Conservation (phyloP, 2,329 filamentous ascomycete species). For the Ceratocystis alfenasii region DNA sequence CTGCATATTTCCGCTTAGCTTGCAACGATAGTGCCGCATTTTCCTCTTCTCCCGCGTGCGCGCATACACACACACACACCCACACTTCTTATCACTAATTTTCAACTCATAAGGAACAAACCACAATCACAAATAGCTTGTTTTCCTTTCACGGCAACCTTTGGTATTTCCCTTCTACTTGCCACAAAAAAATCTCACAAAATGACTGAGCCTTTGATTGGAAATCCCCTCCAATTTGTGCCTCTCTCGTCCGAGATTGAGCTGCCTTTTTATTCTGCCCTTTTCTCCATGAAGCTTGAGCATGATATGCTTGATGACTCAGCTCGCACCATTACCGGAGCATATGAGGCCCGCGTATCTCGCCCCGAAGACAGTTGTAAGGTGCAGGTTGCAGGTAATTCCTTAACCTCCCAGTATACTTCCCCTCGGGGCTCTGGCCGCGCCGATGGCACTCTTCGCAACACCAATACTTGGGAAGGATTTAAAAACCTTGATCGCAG, state of each 20-base stretch:
- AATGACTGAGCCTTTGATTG: slow-evolving; percentile 21
- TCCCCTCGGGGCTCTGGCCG: slow-evolving; percentile 60
- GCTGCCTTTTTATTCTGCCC: slow-evolving; percentile 81
- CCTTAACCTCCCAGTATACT: slow-evolving; percentile 51
- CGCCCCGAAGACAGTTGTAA: slow-evolving; percentile 65
- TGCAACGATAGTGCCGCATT: no score
- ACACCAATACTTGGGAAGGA: slow-evolving; percentile 90
- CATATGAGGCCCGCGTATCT: slow-evolving; percentile 76
- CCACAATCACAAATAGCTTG: no score
- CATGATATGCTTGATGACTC: slow-evolving; percentile 95
- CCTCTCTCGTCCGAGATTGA: slow-evolving; percentile 92
- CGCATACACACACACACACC: no score
- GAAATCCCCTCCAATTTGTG: slow-evolving; percentile 52
- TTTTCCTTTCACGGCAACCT: background rate
- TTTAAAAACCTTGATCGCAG: slow-evolving; percentile 67
- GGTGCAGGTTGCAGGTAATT: slow-evolving; percentile 82
- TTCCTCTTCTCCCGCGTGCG: no score
- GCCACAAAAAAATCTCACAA: background rate
- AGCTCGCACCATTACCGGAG: slow-evolving; percentile 68
- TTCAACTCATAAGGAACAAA: no score
- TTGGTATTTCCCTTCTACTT: slow-evolving; percentile 25
- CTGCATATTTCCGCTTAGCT: no score
- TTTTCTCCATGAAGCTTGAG: slow-evolving; percentile 91
- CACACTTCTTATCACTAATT: no score
- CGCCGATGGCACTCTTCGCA: slow-evolving; percentile 87